A percentile compares a stretch with the other conserved stretches of the same genome.
Conservation (phyloP, 257 asterid species). For the Buddleja alternifolia region DNA sequence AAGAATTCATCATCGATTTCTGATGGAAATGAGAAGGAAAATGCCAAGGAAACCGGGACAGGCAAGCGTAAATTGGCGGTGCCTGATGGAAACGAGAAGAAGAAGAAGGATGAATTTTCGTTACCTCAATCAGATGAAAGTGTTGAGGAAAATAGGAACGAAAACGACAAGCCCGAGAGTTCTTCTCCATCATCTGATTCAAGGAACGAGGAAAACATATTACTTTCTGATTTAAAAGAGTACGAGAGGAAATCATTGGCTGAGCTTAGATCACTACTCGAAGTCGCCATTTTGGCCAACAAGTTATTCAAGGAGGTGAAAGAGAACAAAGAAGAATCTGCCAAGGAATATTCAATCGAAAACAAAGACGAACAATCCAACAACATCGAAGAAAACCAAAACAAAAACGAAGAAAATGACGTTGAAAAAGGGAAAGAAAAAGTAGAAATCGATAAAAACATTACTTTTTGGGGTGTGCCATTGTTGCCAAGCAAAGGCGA, state of each 20-base stretch:
- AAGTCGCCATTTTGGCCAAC: slow-evolving; percentile 40
- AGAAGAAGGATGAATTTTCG: no score
- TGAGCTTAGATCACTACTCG: slow-evolving; percentile 52
- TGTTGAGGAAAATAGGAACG: background rate
- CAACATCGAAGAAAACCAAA: background rate
- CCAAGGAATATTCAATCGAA: background rate
- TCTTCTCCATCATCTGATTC: slow-evolving; percentile 3
- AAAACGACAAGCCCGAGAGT: slow-evolving; percentile 11
- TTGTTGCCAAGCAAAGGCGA: slow-evolving; percentile 62
- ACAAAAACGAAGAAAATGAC: background rate
- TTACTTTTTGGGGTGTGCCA: slow-evolving; percentile 61
- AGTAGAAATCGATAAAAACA: slow-evolving; percentile 18
- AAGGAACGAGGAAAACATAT: slow-evolving; percentile 2
- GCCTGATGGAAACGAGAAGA: background rate
- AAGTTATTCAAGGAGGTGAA: slow-evolving; percentile 21
- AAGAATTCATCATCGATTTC: slow-evolving; percentile 6
- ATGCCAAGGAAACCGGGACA: background rate
- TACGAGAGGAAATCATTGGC: slow-evolving; percentile 45
- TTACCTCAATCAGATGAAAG: no score
- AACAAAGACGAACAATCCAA: slow-evolving; percentile 18
- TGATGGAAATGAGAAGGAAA: slow-evolving; percentile 1
- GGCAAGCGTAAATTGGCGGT: slow-evolving; percentile 5
- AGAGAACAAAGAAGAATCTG: background rate
- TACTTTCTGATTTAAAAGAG: slow-evolving; percentile 38
- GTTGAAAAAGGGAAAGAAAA: slow-evolving; percentile 39